Evolutionary conservation across 805 yeast genomes (phyloP), one percentile per base, ranked within the genome.

Genomic region (Hermanozyma aechmeae): DNA sequence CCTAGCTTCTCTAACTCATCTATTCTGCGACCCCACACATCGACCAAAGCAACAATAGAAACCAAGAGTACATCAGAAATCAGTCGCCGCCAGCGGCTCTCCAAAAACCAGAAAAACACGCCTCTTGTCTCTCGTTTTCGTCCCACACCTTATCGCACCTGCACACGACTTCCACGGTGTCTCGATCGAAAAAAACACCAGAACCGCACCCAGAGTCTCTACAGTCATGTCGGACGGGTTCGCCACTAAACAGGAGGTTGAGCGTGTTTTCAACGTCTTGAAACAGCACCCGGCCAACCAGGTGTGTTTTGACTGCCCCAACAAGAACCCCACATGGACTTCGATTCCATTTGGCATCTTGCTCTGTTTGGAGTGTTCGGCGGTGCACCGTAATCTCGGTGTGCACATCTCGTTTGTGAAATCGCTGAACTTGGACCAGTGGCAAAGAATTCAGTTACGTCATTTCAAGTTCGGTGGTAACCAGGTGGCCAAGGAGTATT

Each of bases 301-400:
- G 47, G 73, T 68, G 22, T 92, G 98, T 59, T 89, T 92, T 58
- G 98, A 92, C 53, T 92, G 98, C 57, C 72, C 80, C 30, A 82
- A 87, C 45, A 85, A 82, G 51, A 87, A 87, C 53, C 97, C 98
- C 21, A 85, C 97, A 0, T 92, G 98, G 98, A 84, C 98, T 3
- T 89, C 97, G 10, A 86, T 89, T 31, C 95, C 97, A 10, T 89
- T 84, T 56, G 98, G 96, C 32, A 82, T 87, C 29, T 72, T 87
- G 52, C 61, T 92, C 34, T 92, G 98, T 63, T 68, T 87, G 36
- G 95, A 92, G 54, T 92, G 98, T 56, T 82, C 95, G 30, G 87
- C 97, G 3, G 85, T 81, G 29, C 98, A 92, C 63, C 75, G 98
- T 56, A 86, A 86, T 54, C 58, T 92, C 59, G 98, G 98, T 35